Conservation (phyloP, 805 yeast species). For the Sugiyamaella americana region DNA sequence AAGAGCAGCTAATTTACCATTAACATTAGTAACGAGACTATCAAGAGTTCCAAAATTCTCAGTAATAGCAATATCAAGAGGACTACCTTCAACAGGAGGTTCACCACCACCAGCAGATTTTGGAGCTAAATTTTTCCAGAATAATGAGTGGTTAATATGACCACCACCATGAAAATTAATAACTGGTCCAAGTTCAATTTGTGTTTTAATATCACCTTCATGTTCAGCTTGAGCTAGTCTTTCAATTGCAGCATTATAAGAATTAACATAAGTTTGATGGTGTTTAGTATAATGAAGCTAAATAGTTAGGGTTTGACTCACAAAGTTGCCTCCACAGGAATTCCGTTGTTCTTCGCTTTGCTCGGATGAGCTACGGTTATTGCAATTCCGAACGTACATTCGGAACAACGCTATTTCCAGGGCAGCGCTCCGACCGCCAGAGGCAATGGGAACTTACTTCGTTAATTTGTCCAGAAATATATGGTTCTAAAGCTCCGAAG, state of each 20-base stretch:
- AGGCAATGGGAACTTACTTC: slow-evolving; percentile 43
- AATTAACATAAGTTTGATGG: slow-evolving; percentile 86
- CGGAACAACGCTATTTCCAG: too few relatives aligned
- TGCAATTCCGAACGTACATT: too few relatives aligned
- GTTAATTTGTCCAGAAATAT: slow-evolving; percentile 78
- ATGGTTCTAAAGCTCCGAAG: slow-evolving; percentile 80
- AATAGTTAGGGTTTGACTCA: too few relatives aligned
- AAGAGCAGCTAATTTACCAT: slow-evolving; percentile 70
- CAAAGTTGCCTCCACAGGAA: neutral
- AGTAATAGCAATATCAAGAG: slow-evolving; percentile 51
- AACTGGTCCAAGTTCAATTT: slow-evolving; percentile 56
- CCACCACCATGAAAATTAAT: slow-evolving; percentile 95
- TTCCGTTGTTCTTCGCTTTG: neutral
- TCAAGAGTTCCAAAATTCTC: slow-evolving; percentile 70
- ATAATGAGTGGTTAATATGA: slow-evolving; percentile 73
- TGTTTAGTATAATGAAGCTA: slow-evolving; percentile 73
- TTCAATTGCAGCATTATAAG: slow-evolving; percentile 73
- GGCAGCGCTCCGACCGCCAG: too few relatives aligned
- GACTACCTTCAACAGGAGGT: slow-evolving; percentile 47
- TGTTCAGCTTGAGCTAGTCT: slow-evolving; percentile 60
- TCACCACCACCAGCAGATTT: slow-evolving; percentile 70
- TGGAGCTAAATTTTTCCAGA: slow-evolving; percentile 87
- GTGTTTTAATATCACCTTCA: slow-evolving; percentile 53
- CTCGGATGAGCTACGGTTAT: too few relatives aligned
- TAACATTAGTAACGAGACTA: slow-evolving; percentile 55